Percentiles rank a stretch among this genome's conserved stretches.
phyloP scores from a whole-genome alignment of 306 rosid species.

The Citrullus amarus region DNA sequence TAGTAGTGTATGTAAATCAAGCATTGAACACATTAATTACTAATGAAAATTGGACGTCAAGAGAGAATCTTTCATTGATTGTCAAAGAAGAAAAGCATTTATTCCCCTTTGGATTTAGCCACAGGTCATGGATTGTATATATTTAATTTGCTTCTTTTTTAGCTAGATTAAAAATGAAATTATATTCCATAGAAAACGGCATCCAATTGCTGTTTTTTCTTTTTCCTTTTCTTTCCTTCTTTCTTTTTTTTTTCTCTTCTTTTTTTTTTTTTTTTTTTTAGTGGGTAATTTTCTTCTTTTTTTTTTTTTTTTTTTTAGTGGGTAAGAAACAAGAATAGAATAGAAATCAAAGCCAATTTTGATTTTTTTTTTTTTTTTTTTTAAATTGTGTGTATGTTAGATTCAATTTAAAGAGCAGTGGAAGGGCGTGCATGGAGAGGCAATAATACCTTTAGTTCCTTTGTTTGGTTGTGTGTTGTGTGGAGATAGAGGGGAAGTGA shows the following conservation, averaged over 20 bases:
- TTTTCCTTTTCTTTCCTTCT: too few relatives aligned
- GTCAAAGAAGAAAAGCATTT: constrained; percentile 85
- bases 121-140: background rate
- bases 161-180: background rate
- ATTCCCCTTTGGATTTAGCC: constrained; percentile 33
- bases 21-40: too few relatives aligned
- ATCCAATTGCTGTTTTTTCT: background rate
- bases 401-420: background rate
- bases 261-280: background rate
- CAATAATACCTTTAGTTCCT: constrained; percentile 13
- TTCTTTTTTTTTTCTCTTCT: too few relatives aligned
- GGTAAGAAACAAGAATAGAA: background rate
- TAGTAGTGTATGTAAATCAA: background rate
- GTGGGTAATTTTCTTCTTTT: background rate
- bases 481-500: background rate
- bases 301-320: background rate
- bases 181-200: background rate
- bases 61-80: constrained; percentile 64
- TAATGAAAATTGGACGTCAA: background rate
- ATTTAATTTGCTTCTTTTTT: background rate
- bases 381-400: background rate
- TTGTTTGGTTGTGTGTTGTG: constrained; percentile 57
- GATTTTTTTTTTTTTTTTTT: too few relatives aligned
- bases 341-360: background rate
- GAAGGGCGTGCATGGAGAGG: background rate